These are phyloP conservation scores for Cladosporium sp. DNA, from an alignment of 2,329 filamentous ascomycete species.

Conservation along the genomic window DNA sequence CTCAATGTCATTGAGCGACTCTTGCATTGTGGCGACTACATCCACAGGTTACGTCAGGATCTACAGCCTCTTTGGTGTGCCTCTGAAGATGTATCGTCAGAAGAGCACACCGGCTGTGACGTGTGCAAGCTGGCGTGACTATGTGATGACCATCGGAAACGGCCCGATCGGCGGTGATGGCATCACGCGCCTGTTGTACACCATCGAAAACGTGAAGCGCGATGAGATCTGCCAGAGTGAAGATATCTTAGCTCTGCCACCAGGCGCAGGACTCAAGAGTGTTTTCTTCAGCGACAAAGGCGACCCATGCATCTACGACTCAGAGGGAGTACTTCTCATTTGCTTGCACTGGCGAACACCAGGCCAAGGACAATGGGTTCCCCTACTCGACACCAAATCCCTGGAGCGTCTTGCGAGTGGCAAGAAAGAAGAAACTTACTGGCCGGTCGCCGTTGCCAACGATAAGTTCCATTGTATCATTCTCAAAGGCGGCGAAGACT, in stretches of 20 bases:
- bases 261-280: constrained; percentile 70
- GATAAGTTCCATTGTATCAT: constrained; percentile 98
- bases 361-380: constrained; percentile 86
- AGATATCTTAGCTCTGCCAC: constrained; percentile 81
- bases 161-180: constrained; percentile 81
- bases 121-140: constrained; percentile 92
- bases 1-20: constrained; percentile 87
- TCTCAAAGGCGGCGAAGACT: constrained; percentile 88
- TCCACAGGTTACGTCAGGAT: constrained; percentile 85
- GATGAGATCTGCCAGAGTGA: constrained; percentile 95
- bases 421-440: constrained; percentile 86
- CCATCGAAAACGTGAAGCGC: constrained; percentile 89
- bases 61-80: constrained; percentile 89
- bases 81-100: constrained; percentile 83
- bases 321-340: constrained; percentile 81
- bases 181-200: constrained; percentile 76
- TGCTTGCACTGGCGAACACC: constrained; percentile 87
- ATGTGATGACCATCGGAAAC: constrained; percentile 94
- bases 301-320: constrained; percentile 97
- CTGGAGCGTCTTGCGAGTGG: constrained; percentile 80
- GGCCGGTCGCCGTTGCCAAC: constrained; percentile 89
- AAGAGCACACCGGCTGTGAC: constrained; percentile 89
- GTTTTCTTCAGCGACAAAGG: constrained; percentile 92
- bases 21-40: constrained; percentile 87
- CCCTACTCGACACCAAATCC: constrained; percentile 83